These are phyloP conservation scores for Lactarius quietus DNA, from an alignment of 768 basidiomycete species.

Conservation along the genomic window DNA sequence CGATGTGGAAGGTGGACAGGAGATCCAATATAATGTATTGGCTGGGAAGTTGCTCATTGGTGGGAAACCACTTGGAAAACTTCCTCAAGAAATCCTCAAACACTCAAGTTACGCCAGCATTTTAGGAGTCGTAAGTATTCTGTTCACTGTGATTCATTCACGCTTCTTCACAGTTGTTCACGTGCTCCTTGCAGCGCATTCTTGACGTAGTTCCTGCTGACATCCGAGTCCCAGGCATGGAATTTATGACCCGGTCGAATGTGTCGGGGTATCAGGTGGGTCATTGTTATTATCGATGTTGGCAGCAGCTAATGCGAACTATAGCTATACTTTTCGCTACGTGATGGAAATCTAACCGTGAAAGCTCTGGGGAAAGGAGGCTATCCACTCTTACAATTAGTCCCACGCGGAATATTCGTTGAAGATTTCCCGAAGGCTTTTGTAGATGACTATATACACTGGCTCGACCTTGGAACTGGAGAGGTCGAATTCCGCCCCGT, in stretches of 20 bases:
- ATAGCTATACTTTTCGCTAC: slow-evolving; percentile 1
- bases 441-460: slow-evolving; percentile 28
- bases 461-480: slow-evolving; percentile 32
- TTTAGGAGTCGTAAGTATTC: slow-evolving; percentile 1
- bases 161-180: not conserved
- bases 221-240: slow-evolving; percentile 3
- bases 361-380: not conserved
- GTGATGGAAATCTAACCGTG: not conserved
- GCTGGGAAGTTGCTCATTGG: slow-evolving; percentile 3
- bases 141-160: not conserved
- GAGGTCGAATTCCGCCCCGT: slow-evolving; percentile 31
- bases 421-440: slow-evolving; percentile 34
- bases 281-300: not conserved
- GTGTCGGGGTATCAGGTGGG: slow-evolving; percentile 6
- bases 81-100: not conserved
- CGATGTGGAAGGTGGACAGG: not conserved
- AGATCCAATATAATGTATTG: slow-evolving; percentile 4
- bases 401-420: slow-evolving; percentile 33
- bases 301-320: not conserved
- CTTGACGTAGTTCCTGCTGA: slow-evolving; percentile 5
- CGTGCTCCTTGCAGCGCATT: not conserved
- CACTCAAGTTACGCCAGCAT: slow-evolving; percentile 4
- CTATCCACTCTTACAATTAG: slow-evolving; percentile 27
- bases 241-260: slow-evolving; percentile 3
- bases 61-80: slow-evolving; percentile 3